These are phyloP conservation scores for Jackrogersella multiformis DNA, from an alignment of 495 filamentous ascomycete species.

Conservation along the genomic window DNA sequence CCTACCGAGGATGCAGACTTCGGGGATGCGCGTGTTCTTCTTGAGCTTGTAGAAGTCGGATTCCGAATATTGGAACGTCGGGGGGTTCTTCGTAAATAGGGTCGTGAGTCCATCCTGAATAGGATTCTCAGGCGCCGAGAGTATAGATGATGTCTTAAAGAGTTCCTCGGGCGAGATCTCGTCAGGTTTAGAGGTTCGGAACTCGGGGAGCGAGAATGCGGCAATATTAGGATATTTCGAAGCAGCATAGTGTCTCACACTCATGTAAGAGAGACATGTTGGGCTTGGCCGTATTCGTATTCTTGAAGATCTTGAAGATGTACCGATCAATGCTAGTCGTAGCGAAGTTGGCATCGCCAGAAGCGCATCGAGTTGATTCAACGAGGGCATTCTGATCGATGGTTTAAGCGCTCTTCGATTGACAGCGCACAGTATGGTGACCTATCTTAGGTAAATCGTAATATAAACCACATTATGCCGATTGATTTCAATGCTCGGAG, in stretches of 20 bases:
- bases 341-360: constrained; percentile 42
- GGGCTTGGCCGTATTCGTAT: constrained; percentile 18
- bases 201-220: constrained; percentile 38
- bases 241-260: constrained; percentile 2
- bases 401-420: no score
- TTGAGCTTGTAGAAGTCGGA: constrained; percentile 74
- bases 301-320: constrained; percentile 28
- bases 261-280: background rate
- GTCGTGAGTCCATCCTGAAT: constrained; percentile 56
- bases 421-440: no score
- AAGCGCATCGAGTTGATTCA: constrained; percentile 32
- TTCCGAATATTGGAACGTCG: constrained; percentile 75
- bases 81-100: constrained; percentile 70
- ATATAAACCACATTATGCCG: background rate
- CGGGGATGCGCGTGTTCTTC: constrained; percentile 63
- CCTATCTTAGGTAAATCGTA: background rate
- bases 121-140: constrained; percentile 16
- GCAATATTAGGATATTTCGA: constrained; percentile 32
- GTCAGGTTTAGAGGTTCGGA: constrained; percentile 5
- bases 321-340: constrained; percentile 28
- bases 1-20: constrained; percentile 72
- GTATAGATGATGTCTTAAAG: constrained; percentile 27
- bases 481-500: background rate
- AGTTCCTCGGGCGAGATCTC: constrained; percentile 33
- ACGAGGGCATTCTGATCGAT: constrained; percentile 22